Base-by-base conservation (phyloP, 2,329 filamentous ascomycete genomes). In the Microcyclospora pomicola region DNA sequence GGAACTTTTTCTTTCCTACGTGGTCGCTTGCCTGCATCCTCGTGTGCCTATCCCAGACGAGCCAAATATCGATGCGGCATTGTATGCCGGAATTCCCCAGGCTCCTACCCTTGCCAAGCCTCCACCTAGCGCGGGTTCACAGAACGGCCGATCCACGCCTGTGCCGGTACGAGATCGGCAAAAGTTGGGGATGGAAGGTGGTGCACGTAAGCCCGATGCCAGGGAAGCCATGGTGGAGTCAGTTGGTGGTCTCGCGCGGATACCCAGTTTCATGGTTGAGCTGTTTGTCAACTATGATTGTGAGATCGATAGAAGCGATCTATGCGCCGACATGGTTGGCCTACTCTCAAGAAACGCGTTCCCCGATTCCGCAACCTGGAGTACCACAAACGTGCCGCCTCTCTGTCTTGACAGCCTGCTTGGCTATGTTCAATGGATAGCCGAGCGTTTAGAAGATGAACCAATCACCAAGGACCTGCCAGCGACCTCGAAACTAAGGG, bases 201-300 rank as follows among this genome's bases (percentile, higher is more conserved):
- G 88, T 7, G 76, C 83, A 28, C 74, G 91, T 44, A 94, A 92
- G 57, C 91, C 91, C 3, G 92, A 98, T 60, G 87, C 91, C 24
- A 75, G 91, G 49, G 91, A 98, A 66, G 87, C 91, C 27, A 98
- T 98, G 91, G 85, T 98, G 4, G 91, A 98, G 63, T 93, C 83
- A 50, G 80, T 98, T 33, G 87, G 88, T 28, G 86, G 88, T 38
- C 67, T 98, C 42, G 83, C 86, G 29, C 75, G 92, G 31, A 94
- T 98, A 68, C 86, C 91, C 1, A 87, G 79, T 31, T 98, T 92
- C 55, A 86, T 96, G 76, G 77, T 82, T 9, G 92, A 98, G 59
- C 70, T 98, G 6, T 98, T 95, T 56, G 77, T 96, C 61, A 98
- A 98, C 60, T 98, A 96, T 56, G 91, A 98, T 59, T 98, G 88